A percentile compares a stretch with the other conserved stretches of the same genome.
phyloP scores from a whole-genome alignment of 345 rosid genomes.

The Euphorbia tirucalli region DNA sequence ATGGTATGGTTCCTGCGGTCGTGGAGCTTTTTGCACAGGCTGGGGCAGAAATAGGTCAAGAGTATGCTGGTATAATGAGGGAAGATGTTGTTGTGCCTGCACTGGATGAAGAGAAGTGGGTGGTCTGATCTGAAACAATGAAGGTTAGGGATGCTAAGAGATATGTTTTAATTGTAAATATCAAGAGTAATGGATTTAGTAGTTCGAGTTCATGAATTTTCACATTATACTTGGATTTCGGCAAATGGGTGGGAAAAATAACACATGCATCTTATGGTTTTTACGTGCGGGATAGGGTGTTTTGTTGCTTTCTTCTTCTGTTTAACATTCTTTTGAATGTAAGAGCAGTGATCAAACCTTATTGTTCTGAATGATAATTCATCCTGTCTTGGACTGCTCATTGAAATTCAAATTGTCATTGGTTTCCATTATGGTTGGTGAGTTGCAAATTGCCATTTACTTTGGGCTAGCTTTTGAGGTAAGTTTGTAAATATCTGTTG shows the following conservation, averaged over 20 bases:
- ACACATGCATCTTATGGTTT: neutral
- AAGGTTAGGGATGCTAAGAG: too few species aligned
- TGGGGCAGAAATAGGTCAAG: constrained; percentile 36
- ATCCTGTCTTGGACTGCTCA: constrained; percentile 9
- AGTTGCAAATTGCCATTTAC: too few species aligned
- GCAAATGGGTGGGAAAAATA: neutral
- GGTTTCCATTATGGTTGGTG: too few species aligned
- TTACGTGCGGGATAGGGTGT: neutral
- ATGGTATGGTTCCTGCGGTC: constrained; percentile 46
- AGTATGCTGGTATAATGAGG: constrained; percentile 37
- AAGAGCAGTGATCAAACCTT: neutral
- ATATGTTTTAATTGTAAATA: too few species aligned
- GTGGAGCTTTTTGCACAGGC: constrained; percentile 52
- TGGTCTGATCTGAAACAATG: neutral
- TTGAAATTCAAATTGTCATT: too few species aligned
- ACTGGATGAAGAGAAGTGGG: constrained; percentile 31
- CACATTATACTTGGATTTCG: neutral
- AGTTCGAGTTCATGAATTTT: neutral
- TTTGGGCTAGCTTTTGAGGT: too few species aligned
- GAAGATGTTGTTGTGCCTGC: constrained; percentile 39
- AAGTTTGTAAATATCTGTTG: too few species aligned
- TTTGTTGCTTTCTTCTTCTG: neutral
- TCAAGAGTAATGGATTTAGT: neutral
- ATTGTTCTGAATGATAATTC: too few species aligned
- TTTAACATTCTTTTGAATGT: neutral